These are phyloP conservation scores for Hyphopichia homilentoma DNA, from an alignment of 805 yeast species.

Conservation along the genomic window DNA sequence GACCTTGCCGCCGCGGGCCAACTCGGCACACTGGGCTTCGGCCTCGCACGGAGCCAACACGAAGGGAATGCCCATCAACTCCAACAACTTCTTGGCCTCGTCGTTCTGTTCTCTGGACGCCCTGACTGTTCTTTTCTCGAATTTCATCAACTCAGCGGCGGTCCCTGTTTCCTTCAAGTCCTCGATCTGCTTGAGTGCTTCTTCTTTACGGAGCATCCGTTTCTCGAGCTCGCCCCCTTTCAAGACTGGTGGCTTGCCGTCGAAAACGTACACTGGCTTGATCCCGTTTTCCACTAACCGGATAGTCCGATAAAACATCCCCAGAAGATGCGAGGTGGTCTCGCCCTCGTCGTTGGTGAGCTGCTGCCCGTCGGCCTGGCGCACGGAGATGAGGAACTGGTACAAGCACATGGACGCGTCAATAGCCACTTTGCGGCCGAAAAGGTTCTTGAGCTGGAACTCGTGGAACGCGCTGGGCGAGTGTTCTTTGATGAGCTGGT, in stretches of 20 bases:
- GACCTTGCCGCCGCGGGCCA: constrained; percentile 86
- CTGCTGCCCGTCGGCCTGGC: constrained; percentile 96
- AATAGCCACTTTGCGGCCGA: constrained; percentile 96
- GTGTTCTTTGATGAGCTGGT: constrained; percentile 81
- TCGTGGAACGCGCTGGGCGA: constrained; percentile 80
- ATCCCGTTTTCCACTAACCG: constrained; percentile 89
- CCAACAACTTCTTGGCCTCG: constrained; percentile 79
- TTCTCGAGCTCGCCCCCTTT: constrained; percentile 92
- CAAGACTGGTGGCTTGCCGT: constrained; percentile 94
- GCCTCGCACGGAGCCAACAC: constrained; percentile 97
- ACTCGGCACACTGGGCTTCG: constrained; percentile 95
- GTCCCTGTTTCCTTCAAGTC: constrained; percentile 78
- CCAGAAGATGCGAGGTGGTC: constrained; percentile 90
- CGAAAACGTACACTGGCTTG: constrained; percentile 95
- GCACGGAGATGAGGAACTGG: constrained; percentile 92
- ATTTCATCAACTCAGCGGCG: constrained; percentile 68
- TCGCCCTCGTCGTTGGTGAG: constrained; percentile 86
- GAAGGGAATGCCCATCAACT: constrained; percentile 92
- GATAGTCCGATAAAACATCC: constrained; percentile 91
- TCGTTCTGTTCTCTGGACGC: constrained; percentile 91
- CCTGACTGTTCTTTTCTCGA: constrained; percentile 82
- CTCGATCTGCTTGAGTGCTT: constrained; percentile 72
- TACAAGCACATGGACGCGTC: constrained; percentile 96
- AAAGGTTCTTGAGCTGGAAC: constrained; percentile 77
- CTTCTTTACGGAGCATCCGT: constrained; percentile 74